Evolutionary conservation across 306 rosid genomes (phyloP), one percentile per base, ranked within the genome.

Genomic region (Delonix regia): DNA sequence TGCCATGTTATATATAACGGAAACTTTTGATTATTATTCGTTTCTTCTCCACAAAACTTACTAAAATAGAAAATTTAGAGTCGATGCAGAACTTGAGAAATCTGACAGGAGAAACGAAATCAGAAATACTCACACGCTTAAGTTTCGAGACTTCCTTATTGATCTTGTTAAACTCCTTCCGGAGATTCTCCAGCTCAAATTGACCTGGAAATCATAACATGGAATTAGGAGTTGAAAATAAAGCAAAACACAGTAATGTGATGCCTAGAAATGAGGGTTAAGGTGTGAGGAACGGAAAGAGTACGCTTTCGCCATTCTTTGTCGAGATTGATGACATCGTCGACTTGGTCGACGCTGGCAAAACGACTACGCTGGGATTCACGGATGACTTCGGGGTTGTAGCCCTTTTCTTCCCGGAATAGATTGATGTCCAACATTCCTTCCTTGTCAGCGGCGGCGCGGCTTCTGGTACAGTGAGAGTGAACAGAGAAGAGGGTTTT

Each of bases 281-380:
- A 3, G 53, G 42, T 12, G 39, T 24, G 69, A 65, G 61, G 51
- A 55, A 60, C 10, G 63, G 79, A 45, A 12, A 12, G 71, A 12
- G 71, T 87, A 94, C 98, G 99, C 36, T 87, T 87, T 52, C 99
- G 97, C 97, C 97, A 91, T 83, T 90, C 89, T 85, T 90, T 88
- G 87, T 95, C 98, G 81, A 95, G 92, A 84, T 47, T 59, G 88
- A 95, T 91, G 77, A 95, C 85, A 66, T 91, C 96, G 53, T 95
- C 96, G 76, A 95, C 97, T 25, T 76, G 42, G 14, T 91, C 98
- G 24, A 95, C 97, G 80, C 47, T 71, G 62, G 93, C 90, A 49
- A 86, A 90, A 57, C 99, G 99, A n/a, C 98, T 98, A 15, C 94
- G 93, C 83, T 88, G 99, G 11, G 98, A 95, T 82, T 95, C 98